phyloP scores from a whole-genome alignment of 805 yeast species.

The Saccharomyces kudriavzevii region DNA sequence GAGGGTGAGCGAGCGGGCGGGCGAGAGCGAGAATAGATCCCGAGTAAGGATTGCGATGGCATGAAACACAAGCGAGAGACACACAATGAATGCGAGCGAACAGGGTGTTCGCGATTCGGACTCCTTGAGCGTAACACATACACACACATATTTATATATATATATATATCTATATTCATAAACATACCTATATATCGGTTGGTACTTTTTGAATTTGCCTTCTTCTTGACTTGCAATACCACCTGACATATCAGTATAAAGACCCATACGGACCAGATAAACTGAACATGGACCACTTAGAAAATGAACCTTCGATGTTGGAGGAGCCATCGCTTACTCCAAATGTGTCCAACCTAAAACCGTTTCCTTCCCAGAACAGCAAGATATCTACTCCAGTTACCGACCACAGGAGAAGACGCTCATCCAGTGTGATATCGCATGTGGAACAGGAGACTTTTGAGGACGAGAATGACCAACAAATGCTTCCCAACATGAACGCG shows the following conservation, averaged over 20 bases:
- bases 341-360: conserved; percentile 6
- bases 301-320: background rate
- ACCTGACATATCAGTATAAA: background rate
- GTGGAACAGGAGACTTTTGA: conserved; percentile 85
- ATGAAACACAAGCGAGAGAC: background rate
- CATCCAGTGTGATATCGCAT: conserved; percentile 83
- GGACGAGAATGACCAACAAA: conserved; percentile 79
- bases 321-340: background rate
- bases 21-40: background rate
- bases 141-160: background rate
- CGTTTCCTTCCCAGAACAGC: conserved; percentile 14
- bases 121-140: background rate
- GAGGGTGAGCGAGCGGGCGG: background rate
- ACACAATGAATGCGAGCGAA: background rate
- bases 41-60: background rate
- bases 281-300: background rate
- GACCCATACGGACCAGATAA: background rate
- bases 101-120: background rate
- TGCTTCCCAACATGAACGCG: conserved; percentile 82
- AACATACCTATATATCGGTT: background rate
- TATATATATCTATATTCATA: background rate
- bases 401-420: conserved; percentile 49
- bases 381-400: conserved; percentile 19
- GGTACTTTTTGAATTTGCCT: background rate
- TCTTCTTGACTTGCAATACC: too few species aligned